Evolutionary conservation across 2,329 filamentous ascomycete species (phyloP).

Genomic region (Ophiostoma novo-ulmi): DNA sequence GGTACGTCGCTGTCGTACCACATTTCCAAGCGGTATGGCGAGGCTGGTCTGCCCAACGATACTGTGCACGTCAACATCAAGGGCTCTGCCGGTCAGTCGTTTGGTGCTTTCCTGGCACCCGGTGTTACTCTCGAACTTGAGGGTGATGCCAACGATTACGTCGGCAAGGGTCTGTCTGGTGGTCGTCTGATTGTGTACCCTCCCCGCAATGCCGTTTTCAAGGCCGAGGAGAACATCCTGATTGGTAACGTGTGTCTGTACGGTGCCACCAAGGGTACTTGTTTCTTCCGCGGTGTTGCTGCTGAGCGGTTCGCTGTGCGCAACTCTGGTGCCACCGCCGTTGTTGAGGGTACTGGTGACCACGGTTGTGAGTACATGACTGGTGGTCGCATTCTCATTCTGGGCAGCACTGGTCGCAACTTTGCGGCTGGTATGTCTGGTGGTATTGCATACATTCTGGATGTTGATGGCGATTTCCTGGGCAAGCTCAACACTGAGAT

Average conservation of each 20-base stretch:
- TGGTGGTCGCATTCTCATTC: slow-evolving; percentile 79
- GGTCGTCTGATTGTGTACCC: slow-evolving; percentile 92
- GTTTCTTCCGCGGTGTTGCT: slow-evolving; percentile 95
- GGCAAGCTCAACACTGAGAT: slow-evolving; percentile 96
- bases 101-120: slow-evolving; percentile 87
- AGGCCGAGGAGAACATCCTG: slow-evolving; percentile 91
- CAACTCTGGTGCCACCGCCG: slow-evolving; percentile 92
- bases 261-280: slow-evolving; percentile 82
- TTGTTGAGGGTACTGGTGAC: slow-evolving; percentile 93
- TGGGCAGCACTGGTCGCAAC: slow-evolving; percentile 88
- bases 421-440: slow-evolving; percentile 98
- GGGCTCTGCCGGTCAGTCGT: slow-evolving; percentile 93
- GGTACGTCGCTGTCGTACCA: slow-evolving; percentile 94
- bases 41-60: slow-evolving; percentile 81
- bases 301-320: slow-evolving; percentile 95
- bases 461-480: slow-evolving; percentile 83
- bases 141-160: slow-evolving; percentile 94
- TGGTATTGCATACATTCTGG: slow-evolving; percentile 91
- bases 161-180: slow-evolving; percentile 91
- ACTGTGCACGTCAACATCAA: slow-evolving; percentile 96
- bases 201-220: slow-evolving; percentile 82
- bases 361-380: slow-evolving; percentile 99
- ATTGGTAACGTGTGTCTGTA: slow-evolving; percentile 94
- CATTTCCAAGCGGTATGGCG: slow-evolving; percentile 86
- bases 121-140: slow-evolving; percentile 93